phyloP scores from a whole-genome alignment of 139 green algal genomes.

The Chlorella sp. region DNA sequence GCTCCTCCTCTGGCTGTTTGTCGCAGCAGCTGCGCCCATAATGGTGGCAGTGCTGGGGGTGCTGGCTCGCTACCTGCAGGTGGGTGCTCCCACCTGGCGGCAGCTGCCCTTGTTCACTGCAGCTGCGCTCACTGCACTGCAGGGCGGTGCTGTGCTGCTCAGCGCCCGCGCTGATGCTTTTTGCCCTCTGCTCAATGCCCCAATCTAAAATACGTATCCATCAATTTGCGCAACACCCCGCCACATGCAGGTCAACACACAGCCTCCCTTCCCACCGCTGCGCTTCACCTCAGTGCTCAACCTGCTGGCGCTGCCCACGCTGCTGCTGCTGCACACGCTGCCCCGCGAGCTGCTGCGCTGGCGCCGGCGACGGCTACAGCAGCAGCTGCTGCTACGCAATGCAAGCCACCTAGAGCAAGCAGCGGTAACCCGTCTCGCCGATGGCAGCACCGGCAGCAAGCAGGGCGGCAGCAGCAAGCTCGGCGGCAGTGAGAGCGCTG shows the following conservation, averaged over 20 bases:
- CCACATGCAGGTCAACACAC: neutral
- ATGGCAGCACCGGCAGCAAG: neutral
- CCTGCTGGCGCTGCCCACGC: conserved; percentile 4
- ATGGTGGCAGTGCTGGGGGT: conserved; percentile 2
- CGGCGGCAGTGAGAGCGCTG: neutral
- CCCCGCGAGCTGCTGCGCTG: neutral
- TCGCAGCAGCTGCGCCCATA: neutral
- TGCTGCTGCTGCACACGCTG: conserved; percentile 11
- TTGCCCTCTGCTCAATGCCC: too few relatives aligned
- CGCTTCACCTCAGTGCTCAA: neutral
- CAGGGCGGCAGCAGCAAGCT: neutral
- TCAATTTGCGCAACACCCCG: neutral
- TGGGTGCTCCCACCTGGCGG: neutral
- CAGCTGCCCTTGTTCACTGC: neutral
- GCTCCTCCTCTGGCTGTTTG: neutral
- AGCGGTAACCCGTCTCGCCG: too few relatives aligned
- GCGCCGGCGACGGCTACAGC: neutral
- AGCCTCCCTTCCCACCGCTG: conserved; percentile 4
- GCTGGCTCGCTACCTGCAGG: conserved; percentile 9
- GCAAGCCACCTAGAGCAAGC: neutral
- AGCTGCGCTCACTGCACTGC: too few relatives aligned
- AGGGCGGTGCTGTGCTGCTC: neutral
- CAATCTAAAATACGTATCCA: neutral
- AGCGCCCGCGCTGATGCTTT: neutral
- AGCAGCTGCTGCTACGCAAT: neutral